Base-by-base conservation (phyloP, 1,284 basidiomycete genomes). In the Vanrija humicola region DNA sequence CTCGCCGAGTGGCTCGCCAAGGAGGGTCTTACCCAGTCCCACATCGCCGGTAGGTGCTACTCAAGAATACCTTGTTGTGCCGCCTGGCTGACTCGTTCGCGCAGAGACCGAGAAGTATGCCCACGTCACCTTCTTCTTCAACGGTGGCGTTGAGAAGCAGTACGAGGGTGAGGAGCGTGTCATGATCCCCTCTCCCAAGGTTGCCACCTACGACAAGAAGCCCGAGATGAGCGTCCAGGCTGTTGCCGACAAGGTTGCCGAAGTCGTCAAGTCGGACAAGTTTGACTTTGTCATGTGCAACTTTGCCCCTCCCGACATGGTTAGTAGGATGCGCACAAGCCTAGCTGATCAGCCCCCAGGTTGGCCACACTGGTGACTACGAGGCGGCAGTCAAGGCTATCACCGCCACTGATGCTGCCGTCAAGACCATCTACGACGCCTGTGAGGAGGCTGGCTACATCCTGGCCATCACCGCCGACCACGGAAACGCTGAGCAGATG, bases 81-180 rank as follows among this genome's bases (percentile, higher is more conserved):
- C 21, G 21, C 21, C 21, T 23, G 21, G 12, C 49, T 58, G 43
- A 52, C 42, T 28, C 1, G 29, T 25, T 14, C 28, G 3, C 12
- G 10, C 66, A 83, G 90, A 94, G 75, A 94, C 91, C 4, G 91
- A 94, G 74, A 94, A 95, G 77, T 95, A 93, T 76, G 90, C 90
- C 1, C 91, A 94, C 71, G 89, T 95, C 58, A 95, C 91, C 0
- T 94, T 94, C 81, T 95, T 95, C 83, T 94, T 95, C 83, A 94
- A 94, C 76, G 90, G 91, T 25, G 91, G 90, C 58, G 85, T 90
- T 43, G 91, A 94, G 80, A 90, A 91, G 73, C 88, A 93, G 67
- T 94, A 89, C 75, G 79, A 83, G 16, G 76, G 79, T n/a, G 90
- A 93, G 74, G 85, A 88, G 65, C 82, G 91, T n/a, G 79, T 84